These are phyloP conservation scores for Lanmaoa pseudosensibilis DNA, from an alignment of 768 basidiomycete genomes.

Conservation along the genomic window DNA sequence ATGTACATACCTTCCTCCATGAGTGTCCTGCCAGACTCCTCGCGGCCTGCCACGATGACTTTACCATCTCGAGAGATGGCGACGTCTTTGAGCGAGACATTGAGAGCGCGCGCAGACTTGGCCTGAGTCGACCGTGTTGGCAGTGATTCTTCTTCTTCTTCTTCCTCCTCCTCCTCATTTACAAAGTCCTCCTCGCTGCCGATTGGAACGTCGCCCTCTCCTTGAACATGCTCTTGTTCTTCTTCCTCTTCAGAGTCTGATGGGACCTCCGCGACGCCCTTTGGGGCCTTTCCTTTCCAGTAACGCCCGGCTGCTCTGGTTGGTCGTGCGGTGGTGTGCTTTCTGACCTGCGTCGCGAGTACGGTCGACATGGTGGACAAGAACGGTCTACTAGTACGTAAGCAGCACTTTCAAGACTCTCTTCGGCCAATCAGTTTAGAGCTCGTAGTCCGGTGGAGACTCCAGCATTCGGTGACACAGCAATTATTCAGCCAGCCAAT, in stretches of 20 bases:
- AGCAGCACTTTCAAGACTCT: not conserved
- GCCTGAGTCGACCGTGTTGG: conserved; percentile 36
- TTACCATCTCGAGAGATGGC: conserved; percentile 78
- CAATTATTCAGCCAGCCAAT: conserved; percentile 5
- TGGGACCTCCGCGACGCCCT: conserved; percentile 57
- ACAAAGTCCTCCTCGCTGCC: conserved; percentile 56
- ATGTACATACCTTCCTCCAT: conserved; percentile 49
- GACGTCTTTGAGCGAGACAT: conserved; percentile 75
- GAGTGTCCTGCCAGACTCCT: conserved; percentile 75
- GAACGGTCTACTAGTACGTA: conserved; percentile 6
- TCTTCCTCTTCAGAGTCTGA: conserved; percentile 70
- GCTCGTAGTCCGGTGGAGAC: too few relatives aligned
- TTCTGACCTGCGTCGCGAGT: conserved; percentile 45
- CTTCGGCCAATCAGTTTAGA: too few relatives aligned
- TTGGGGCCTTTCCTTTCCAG: conserved; percentile 88
- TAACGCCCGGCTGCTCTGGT: conserved; percentile 83
- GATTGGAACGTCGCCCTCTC: conserved; percentile 60
- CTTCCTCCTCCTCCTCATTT: conserved; percentile 47
- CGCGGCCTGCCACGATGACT: conserved; percentile 75
- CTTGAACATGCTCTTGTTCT: conserved; percentile 41
- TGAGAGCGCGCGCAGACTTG: conserved; percentile 56
- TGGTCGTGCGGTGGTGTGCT: conserved; percentile 75
- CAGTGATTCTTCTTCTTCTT: conserved; percentile 46
- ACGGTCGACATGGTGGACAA: conserved; percentile 30
- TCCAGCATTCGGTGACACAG: not conserved